Percentiles rank a stretch among this genome's conserved stretches.
phyloP scores from a whole-genome alignment of 257 asterid species.

The Solanum piurae region DNA sequence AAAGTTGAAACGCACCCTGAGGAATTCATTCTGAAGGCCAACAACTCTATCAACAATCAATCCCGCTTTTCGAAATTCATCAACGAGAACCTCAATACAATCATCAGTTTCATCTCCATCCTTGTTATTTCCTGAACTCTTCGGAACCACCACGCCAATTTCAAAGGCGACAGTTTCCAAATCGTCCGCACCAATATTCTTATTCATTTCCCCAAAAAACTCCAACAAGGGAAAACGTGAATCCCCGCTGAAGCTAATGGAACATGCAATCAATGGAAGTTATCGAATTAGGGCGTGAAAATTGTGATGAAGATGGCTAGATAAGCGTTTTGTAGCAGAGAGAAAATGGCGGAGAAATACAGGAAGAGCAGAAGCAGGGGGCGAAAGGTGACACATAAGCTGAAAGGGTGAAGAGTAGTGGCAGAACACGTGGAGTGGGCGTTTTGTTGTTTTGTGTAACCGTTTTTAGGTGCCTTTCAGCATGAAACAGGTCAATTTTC shows the following conservation, averaged over 20 bases:
- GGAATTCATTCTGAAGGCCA: conserved; percentile 73
- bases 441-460: background rate
- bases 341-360: background rate
- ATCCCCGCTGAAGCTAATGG: background rate
- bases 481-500: background rate
- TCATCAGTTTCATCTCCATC: conserved; percentile 7
- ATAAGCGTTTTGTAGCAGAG: background rate
- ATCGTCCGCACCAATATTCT: conserved; percentile 33
- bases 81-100: conserved; percentile 59
- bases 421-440: background rate
- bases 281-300: background rate
- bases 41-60: conserved; percentile 59
- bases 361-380: background rate
- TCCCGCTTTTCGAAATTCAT: conserved; percentile 51
- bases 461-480: background rate
- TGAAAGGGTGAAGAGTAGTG: background rate
- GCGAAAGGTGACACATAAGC: background rate
- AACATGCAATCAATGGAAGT: background rate
- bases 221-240: background rate
- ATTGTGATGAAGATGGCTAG: background rate
- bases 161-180: conserved; percentile 43
- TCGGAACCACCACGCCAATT: conserved; percentile 65
- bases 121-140: conserved; percentile 21
- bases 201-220: conserved; percentile 28
- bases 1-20: conserved; percentile 37